Base-by-base conservation (phyloP, 805 yeast species). In the Kodamaea leandrae region DNA sequence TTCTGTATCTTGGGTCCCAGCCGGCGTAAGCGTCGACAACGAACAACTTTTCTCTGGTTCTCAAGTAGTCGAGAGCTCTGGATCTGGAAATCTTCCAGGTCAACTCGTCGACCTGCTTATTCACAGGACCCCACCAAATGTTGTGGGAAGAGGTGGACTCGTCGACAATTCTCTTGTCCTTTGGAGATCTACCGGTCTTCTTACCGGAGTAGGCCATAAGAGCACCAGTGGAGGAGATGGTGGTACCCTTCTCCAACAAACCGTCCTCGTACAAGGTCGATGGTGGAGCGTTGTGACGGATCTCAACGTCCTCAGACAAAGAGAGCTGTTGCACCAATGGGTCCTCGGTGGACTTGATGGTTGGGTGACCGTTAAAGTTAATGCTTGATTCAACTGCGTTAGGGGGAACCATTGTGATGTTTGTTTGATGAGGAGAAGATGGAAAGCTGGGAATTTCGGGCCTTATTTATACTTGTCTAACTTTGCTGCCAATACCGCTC, bases 121-220 rank as follows among this genome's bases (percentile, higher is more conserved):
- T 91, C 53, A 91, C 99, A 2, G 98, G 98, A 18, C 99, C 99
- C 99, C 99, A 91, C 99, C 99, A 91, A 55, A 91, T 80, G 59
- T 90, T 73, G 44, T 86, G 77, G 46, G 77, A 68, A 28, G 96
- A 88, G 38, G 93, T 76, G 54, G 79, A 84, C 73, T 93, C 98
- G 57, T 90, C 97, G 48, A 91, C 97, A 64, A 91, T 87, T 72
- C 99, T 86, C 69, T 91, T 91, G 72, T 91, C 99, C 74, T 86
- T 86, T 63, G 99, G 99, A 25, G 97, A 91, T 71, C 99, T 84
- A 58, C 99, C 99, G 41, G 98, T 91, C 72, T 91, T 91, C 52
- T 79, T 72, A 60, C 99, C 99, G 15, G 96, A 88, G 71, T 80
- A 90, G 36, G 99, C 98, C 67, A 91, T 84, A 52, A 91, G 76